Percentiles rank a stretch among this genome's conserved stretches.
Conservation (phyloP, 805 yeast species). For the Ogataea kodamae region DNA sequence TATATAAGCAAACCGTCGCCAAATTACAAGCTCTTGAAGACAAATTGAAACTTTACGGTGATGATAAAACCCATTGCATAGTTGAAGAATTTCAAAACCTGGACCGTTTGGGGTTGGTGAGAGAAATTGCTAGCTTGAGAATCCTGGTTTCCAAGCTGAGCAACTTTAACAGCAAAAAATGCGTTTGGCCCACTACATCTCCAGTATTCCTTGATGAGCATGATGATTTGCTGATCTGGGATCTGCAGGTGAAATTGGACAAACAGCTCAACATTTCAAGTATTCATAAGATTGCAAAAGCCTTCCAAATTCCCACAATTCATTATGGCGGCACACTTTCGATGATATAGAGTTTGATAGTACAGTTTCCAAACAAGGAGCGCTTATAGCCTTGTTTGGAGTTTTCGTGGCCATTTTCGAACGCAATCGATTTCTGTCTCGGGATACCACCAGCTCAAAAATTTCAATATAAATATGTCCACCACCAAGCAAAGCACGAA, state of each 20-base stretch:
- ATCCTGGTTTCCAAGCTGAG: slow-evolving; percentile 12
- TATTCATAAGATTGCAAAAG: no score
- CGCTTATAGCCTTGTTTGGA: slow-evolving; percentile 2
- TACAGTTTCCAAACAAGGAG: no score
- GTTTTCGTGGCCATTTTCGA: slow-evolving; percentile 66
- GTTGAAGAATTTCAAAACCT: slow-evolving; percentile 13
- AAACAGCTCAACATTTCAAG: no score
- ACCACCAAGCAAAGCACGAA: slow-evolving; percentile 78
- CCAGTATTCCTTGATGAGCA: no score
- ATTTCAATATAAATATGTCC: slow-evolving; percentile 60
- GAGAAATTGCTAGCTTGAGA: slow-evolving; percentile 14
- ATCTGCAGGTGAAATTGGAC: no score
- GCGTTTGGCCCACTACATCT: no score
- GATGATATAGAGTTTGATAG: no score
- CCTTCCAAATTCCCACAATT: no score
- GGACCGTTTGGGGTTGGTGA: slow-evolving; percentile 12
- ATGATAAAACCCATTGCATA: slow-evolving; percentile 8
- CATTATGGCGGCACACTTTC: no score
- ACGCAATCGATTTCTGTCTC: slow-evolving; percentile 65
- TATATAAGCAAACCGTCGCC: slow-evolving; percentile 1
- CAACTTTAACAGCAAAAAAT: neutral
- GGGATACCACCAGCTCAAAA: slow-evolving; percentile 74
- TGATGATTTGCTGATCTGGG: neutral
- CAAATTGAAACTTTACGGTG: slow-evolving; percentile 12
- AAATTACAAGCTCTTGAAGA: slow-evolving; percentile 9